Evolutionary conservation across 345 rosid species (phyloP).

Genomic region (Raphanus sativus): DNA sequence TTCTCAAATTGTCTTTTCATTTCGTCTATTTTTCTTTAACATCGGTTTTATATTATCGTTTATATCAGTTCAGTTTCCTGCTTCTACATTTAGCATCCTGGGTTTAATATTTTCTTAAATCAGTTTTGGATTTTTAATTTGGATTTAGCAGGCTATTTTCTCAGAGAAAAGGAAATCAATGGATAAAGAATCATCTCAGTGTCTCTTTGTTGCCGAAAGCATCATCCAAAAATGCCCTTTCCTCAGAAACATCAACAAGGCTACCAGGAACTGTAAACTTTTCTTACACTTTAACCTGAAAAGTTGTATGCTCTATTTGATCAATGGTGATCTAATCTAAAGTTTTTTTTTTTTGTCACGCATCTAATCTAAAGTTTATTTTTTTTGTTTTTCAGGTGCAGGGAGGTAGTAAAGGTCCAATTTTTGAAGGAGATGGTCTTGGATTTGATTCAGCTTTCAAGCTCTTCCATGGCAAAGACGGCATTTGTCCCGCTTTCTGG

Average conservation of each 20-base stretch:
- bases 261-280: background rate
- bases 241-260: background rate
- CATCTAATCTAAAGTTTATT: background rate
- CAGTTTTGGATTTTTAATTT: constrained; percentile 36
- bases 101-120: constrained; percentile 32
- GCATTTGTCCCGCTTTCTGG: too few relatives aligned
- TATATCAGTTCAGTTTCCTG: too few relatives aligned
- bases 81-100: background rate
- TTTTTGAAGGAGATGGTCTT: constrained; percentile 77
- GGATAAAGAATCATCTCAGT: background rate
- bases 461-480: constrained; percentile 50
- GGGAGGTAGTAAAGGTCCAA: constrained; percentile 68
- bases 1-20: too few relatives aligned
- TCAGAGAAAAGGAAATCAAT: background rate
- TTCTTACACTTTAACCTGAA: background rate
- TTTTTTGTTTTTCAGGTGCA: constrained; percentile 17
- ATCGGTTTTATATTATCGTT: too few relatives aligned
- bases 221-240: background rate
- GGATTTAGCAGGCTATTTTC: background rate
- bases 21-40: too few relatives aligned
- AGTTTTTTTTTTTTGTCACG: background rate
- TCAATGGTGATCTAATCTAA: background rate
- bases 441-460: constrained; percentile 60
- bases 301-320: background rate
- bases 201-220: background rate